phyloP scores from a whole-genome alignment of 306 rosid species.

The Hippophae tibetana region DNA sequence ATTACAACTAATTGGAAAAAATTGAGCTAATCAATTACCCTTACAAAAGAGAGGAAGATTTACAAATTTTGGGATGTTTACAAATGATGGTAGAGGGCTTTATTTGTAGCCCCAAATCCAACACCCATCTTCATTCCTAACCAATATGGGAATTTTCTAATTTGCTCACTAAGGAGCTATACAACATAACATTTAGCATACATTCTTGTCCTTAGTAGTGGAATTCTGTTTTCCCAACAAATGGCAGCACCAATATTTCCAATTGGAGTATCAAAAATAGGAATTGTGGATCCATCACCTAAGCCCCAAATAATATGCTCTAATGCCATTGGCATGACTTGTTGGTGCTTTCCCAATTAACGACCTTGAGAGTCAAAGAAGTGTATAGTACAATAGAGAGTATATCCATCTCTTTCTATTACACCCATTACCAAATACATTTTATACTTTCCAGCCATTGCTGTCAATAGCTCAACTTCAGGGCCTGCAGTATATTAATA shows the following conservation, averaged over 20 bases:
- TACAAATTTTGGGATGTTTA: no score
- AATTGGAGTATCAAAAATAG: conserved; percentile 73
- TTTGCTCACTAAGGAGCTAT: no score
- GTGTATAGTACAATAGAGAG: conserved; percentile 71
- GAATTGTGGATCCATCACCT: conserved; percentile 94
- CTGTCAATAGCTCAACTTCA: conserved; percentile 82
- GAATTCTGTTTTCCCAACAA: conserved; percentile 95
- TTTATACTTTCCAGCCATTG: conserved; percentile 87
- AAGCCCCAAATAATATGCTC: conserved; percentile 90
- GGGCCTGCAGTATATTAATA: conserved; percentile 45
- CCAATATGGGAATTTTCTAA: no score
- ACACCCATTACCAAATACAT: conserved; percentile 82
- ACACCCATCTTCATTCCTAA: no score
- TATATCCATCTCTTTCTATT: conserved; percentile 90
- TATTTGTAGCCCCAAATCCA: no score
- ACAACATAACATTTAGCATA: conserved; percentile 91
- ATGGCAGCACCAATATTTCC: conserved; percentile 92
- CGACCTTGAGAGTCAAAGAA: conserved; percentile 83
- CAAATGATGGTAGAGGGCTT: no score
- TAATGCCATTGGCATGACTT: conserved; percentile 76
- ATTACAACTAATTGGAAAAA: no score
- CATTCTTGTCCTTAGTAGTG: conserved; percentile 79
- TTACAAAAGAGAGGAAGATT: no score
- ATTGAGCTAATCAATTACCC: no score
- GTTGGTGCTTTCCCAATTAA: conserved; percentile 88